phyloP scores from a whole-genome alignment of 495 filamentous ascomycete species.

The Pyronema omphalodes region DNA sequence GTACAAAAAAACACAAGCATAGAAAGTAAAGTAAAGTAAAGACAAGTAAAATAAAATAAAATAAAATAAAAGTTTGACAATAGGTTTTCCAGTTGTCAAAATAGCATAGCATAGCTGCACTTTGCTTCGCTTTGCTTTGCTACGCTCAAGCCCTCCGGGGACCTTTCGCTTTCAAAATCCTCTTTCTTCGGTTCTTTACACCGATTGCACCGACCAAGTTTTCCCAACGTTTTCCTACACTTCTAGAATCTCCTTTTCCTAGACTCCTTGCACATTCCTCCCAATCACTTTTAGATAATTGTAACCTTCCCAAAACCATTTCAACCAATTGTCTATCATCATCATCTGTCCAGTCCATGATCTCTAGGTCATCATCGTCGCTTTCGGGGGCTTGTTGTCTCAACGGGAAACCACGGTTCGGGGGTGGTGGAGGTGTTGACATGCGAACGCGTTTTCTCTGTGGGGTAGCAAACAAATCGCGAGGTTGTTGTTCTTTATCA shows the following conservation, averaged over 20 bases:
- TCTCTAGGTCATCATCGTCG: slow-evolving; percentile 29
- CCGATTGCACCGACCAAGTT: slow-evolving; percentile 7
- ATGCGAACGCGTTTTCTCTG: slow-evolving; percentile 15
- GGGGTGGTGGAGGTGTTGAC: slow-evolving; percentile 19
- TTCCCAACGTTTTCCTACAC: slow-evolving; percentile 52
- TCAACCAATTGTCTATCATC: slow-evolving; percentile 56
- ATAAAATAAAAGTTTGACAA: too few relatives aligned
- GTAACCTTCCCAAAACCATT: slow-evolving; percentile 56
- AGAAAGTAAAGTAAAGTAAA: too few relatives aligned
- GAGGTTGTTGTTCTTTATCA: slow-evolving; percentile 16
- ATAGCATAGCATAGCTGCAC: too few relatives aligned
- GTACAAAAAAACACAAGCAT: too few relatives aligned
- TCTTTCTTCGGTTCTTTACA: not conserved
- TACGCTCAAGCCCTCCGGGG: too few relatives aligned
- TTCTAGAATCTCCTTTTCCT: slow-evolving; percentile 42
- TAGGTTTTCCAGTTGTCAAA: too few relatives aligned
- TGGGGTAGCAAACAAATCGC: slow-evolving; percentile 17
- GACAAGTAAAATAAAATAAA: too few relatives aligned
- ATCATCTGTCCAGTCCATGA: slow-evolving; percentile 40
- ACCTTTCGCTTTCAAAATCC: not conserved
- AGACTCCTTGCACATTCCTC: slow-evolving; percentile 57
- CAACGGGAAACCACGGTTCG: slow-evolving; percentile 11
- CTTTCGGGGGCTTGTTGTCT: slow-evolving; percentile 23
- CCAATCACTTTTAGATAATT: slow-evolving; percentile 55
- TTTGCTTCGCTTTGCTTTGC: too few relatives aligned